These are phyloP conservation scores for Posidonia australis DNA, from an alignment of 106 monocot genomes.

Conservation along the genomic window DNA sequence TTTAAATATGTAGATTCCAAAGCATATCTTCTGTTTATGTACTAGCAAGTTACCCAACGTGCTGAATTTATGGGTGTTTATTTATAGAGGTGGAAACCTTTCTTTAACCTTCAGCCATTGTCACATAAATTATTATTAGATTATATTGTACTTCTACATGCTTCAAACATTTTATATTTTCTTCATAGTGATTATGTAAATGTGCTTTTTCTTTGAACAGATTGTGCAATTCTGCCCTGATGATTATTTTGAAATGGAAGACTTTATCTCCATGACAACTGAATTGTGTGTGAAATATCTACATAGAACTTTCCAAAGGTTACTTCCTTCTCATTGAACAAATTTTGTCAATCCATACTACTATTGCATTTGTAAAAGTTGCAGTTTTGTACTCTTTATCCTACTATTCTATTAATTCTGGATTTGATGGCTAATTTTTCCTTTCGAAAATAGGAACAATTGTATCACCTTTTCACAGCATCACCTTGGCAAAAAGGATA, in stretches of 20 bases:
- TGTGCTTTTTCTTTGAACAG: slow-evolving; percentile 31
- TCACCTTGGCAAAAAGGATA: slow-evolving; percentile 8
- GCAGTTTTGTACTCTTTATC: background rate
- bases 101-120: too few relatives aligned
- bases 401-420: background rate
- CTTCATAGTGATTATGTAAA: background rate
- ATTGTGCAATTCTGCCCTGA: slow-evolving; percentile 57
- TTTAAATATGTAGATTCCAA: too few relatives aligned
- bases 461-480: slow-evolving; percentile 18
- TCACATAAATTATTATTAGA: too few relatives aligned
- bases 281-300: slow-evolving; percentile 61
- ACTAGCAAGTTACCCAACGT: too few relatives aligned
- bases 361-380: background rate
- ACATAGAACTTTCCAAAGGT: slow-evolving; percentile 45
- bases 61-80: too few relatives aligned
- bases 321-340: background rate
- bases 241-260: slow-evolving; percentile 46
- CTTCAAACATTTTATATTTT: background rate
- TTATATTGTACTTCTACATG: too few relatives aligned
- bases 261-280: slow-evolving; percentile 35
- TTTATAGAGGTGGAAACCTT: too few relatives aligned
- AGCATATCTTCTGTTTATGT: too few relatives aligned
- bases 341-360: background rate
- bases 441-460: slow-evolving; percentile 23
- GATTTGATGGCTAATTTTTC: background rate